These are phyloP conservation scores for Cercis canadensis DNA, from an alignment of 306 rosid species.

Conservation along the genomic window DNA sequence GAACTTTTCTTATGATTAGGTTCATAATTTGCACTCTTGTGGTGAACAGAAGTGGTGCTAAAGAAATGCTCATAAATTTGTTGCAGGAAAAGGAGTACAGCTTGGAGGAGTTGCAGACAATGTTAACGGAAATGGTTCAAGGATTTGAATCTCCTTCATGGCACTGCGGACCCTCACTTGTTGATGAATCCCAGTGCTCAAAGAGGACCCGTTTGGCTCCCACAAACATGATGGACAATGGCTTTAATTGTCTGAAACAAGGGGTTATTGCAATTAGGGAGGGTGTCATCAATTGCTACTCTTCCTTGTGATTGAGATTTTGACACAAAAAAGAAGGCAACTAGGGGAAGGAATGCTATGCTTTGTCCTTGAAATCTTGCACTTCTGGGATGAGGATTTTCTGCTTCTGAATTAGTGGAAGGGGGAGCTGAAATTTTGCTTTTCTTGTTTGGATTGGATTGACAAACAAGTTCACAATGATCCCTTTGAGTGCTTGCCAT, in stretches of 20 bases:
- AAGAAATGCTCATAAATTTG: background rate
- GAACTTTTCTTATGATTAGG: no score
- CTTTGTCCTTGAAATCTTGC: no score
- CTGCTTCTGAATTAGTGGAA: no score
- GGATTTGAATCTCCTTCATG: conserved; percentile 50
- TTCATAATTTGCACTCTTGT: no score
- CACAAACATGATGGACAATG: conserved; percentile 1
- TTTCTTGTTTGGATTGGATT: no score
- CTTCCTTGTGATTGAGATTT: background rate
- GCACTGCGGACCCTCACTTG: conserved; percentile 37
- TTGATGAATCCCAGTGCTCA: conserved; percentile 44
- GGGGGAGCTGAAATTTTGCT: no score
- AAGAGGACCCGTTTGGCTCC: conserved; percentile 50
- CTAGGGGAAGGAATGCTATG: no score
- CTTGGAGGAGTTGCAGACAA: conserved; percentile 63
- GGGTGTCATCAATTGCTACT: background rate
- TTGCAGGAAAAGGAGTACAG: conserved; percentile 53
- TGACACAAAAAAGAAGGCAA: no score
- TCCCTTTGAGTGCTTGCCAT: no score
- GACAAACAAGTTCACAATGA: no score
- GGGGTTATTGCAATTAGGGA: conserved; percentile 28
- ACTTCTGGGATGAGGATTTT: no score
- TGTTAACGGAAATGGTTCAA: conserved; percentile 73
- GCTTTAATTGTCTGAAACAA: conserved; percentile 33
- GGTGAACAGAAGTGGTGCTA: no score